These are phyloP conservation scores for Nyctanthes arbortristis DNA, from an alignment of 257 asterid species.

Conservation along the genomic window DNA sequence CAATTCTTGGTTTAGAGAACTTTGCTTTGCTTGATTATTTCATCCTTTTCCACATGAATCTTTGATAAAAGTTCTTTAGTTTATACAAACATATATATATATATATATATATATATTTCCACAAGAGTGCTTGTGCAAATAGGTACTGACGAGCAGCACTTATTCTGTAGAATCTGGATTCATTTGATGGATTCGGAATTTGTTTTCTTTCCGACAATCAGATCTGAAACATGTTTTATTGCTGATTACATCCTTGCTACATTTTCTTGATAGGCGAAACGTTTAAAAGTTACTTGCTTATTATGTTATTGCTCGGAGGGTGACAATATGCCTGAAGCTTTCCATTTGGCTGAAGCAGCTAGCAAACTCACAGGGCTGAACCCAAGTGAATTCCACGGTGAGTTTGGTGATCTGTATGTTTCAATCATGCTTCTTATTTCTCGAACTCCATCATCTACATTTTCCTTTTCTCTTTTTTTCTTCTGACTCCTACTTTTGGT, in stretches of 20 bases:
- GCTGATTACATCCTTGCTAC: not conserved
- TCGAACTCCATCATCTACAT: not conserved
- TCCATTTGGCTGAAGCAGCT: slow-evolving; percentile 80
- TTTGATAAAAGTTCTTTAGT: not conserved
- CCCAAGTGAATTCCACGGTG: slow-evolving; percentile 49
- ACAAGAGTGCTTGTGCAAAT: too few relatives aligned
- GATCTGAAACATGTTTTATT: too few relatives aligned
- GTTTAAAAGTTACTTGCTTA: slow-evolving; percentile 82
- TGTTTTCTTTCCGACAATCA: too few relatives aligned
- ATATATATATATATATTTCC: not conserved
- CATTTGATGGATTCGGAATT: too few relatives aligned
- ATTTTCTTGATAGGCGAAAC: slow-evolving; percentile 58
- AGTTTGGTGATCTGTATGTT: slow-evolving; percentile 27
- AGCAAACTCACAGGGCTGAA: slow-evolving; percentile 51
- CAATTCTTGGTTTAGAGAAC: not conserved
- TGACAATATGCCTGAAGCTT: slow-evolving; percentile 89
- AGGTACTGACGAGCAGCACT: not conserved
- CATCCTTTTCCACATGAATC: not conserved
- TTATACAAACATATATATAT: not conserved
- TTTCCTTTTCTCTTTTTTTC: not conserved
- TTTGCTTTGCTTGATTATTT: not conserved
- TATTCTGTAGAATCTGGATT: not conserved
- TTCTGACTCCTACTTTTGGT: too few relatives aligned
- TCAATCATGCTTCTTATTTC: not conserved
- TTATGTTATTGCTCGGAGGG: slow-evolving; percentile 97